Percentiles rank a stretch among this genome's conserved stretches.
Evolutionary conservation across 2,329 filamentous ascomycete species (phyloP).

Genomic region (Tolypocladium ophioglossoides): DNA sequence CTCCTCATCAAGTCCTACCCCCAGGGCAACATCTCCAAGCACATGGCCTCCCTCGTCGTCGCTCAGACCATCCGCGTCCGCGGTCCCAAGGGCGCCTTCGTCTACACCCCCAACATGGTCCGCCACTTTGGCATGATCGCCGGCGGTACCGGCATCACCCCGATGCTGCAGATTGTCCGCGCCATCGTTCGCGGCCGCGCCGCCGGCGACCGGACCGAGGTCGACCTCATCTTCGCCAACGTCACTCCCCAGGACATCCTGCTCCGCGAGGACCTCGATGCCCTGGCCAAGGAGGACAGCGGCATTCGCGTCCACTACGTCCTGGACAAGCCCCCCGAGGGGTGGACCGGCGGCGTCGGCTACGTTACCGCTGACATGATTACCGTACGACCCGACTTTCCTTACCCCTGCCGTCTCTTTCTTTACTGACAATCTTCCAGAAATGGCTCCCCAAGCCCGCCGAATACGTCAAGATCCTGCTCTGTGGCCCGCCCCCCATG

Average conservation of each 20-base stretch:
- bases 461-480: constrained; percentile 80
- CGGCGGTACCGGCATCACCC: constrained; percentile 93
- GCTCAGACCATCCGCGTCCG: constrained; percentile 83
- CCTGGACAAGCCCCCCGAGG: constrained; percentile 86
- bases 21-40: constrained; percentile 92
- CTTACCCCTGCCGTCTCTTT: neutral
- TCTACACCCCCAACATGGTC: constrained; percentile 95
- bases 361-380: constrained; percentile 97
- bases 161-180: constrained; percentile 93
- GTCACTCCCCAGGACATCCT: constrained; percentile 89
- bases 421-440: constrained; percentile 25
- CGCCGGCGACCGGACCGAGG: constrained; percentile 72
- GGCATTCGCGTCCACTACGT: constrained; percentile 89
- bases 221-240: constrained; percentile 95
- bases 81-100: constrained; percentile 95
- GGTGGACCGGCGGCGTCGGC: constrained; percentile 85
- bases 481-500: constrained; percentile 96
- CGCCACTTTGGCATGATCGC: constrained; percentile 96
- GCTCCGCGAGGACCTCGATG: constrained; percentile 82
- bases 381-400: constrained; percentile 43
- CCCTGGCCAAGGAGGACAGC: constrained; percentile 63
- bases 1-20: constrained; percentile 97
- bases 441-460: constrained; percentile 74
- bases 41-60: constrained; percentile 73
- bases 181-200: constrained; percentile 76